These are phyloP conservation scores for Microascus cirrosus DNA, from an alignment of 2,329 filamentous ascomycete genomes.

Conservation along the genomic window DNA sequence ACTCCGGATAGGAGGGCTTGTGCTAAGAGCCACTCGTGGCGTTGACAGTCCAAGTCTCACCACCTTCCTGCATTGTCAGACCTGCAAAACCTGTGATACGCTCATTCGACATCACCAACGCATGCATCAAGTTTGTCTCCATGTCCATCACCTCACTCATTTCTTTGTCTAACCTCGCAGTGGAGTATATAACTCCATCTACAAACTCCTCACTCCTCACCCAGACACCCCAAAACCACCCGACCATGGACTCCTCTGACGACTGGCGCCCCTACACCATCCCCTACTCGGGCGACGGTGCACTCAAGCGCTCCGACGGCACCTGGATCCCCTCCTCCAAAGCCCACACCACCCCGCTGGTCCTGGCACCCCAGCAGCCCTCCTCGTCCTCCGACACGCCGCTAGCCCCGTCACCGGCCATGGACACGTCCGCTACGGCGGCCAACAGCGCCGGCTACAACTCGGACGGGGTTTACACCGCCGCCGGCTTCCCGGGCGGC, in stretches of 20 bases:
- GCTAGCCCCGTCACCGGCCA: background rate
- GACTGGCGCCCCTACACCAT: slow-evolving; percentile 7
- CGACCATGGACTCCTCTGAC: background rate
- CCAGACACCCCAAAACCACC: background rate
- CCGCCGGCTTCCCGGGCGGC: background rate
- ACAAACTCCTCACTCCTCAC: background rate
- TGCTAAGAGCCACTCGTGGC: background rate
- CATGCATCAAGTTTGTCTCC: background rate
- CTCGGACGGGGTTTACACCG: background rate
- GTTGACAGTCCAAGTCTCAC: too few species aligned
- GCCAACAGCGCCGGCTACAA: background rate
- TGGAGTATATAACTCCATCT: background rate
- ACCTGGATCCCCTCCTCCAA: background rate
- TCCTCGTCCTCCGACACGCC: background rate
- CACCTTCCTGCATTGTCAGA: too few species aligned
- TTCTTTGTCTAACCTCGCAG: background rate
- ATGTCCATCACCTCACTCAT: background rate
- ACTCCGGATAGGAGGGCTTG: background rate
- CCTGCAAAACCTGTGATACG: background rate
- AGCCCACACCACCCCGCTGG: background rate
- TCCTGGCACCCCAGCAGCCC: background rate
- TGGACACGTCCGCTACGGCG: slow-evolving; percentile 1
- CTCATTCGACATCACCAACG: background rate
- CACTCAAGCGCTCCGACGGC: slow-evolving; percentile 6
- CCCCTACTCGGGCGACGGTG: slow-evolving; percentile 7